These are phyloP conservation scores for Elsinoe australis DNA, from an alignment of 2,329 filamentous ascomycete genomes.

Conservation along the genomic window DNA sequence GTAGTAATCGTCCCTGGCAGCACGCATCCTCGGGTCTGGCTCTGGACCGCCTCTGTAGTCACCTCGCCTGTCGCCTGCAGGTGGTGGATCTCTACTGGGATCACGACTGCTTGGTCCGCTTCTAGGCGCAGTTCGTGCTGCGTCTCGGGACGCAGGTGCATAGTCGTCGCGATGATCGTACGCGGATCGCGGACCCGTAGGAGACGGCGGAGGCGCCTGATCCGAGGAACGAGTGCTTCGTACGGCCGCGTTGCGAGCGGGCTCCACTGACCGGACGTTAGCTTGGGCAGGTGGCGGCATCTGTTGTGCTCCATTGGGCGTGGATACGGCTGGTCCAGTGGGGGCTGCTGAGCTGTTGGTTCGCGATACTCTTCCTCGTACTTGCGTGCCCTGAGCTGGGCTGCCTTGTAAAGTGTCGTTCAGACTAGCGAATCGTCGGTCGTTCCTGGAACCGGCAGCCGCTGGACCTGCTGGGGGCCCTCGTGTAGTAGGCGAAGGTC, in stretches of 20 bases:
- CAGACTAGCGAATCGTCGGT: slow-evolving; percentile 29
- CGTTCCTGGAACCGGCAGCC: slow-evolving; percentile 23
- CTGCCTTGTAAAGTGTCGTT: slow-evolving; percentile 20
- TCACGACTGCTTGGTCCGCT: slow-evolving; percentile 22
- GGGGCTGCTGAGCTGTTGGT: slow-evolving; percentile 2
- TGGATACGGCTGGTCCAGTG: slow-evolving; percentile 14
- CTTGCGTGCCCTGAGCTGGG: slow-evolving; percentile 12
- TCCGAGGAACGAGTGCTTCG: background rate
- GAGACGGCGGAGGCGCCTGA: background rate
- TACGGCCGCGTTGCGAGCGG: background rate
- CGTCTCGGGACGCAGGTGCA: background rate
- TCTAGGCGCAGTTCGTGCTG: slow-evolving; percentile 12
- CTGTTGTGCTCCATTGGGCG: background rate
- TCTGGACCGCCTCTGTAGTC: background rate
- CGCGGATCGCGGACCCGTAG: slow-evolving; percentile 2
- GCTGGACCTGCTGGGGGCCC: slow-evolving; percentile 28
- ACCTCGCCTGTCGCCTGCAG: slow-evolving; percentile 2
- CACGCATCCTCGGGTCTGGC: background rate
- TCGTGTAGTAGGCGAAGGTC: slow-evolving; percentile 25
- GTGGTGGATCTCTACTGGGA: slow-evolving; percentile 24
- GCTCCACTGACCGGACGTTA: slow-evolving; percentile 6
- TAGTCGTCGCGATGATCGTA: background rate
- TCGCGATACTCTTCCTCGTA: slow-evolving; percentile 5
- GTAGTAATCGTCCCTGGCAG: slow-evolving; percentile 4
- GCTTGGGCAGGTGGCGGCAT: slow-evolving; percentile 6